A percentile compares a stretch with the other conserved stretches of the same genome.
Evolutionary conservation across 1,139 yeast species (phyloP).

Genomic region (Candida neerlandica): DNA sequence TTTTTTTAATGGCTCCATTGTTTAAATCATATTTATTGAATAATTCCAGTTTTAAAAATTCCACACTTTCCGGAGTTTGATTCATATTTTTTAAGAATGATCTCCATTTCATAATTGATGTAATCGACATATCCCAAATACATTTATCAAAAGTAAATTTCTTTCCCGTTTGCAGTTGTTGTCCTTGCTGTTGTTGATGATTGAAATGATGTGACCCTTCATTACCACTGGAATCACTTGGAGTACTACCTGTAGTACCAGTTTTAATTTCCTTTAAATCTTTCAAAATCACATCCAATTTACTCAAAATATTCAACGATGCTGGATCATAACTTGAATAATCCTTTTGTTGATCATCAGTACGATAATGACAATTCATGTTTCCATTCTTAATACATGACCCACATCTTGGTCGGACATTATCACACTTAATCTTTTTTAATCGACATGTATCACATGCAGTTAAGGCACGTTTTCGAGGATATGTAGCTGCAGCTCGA

Average conservation of each 20-base stretch:
- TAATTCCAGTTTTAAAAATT: slow-evolving; percentile 18
- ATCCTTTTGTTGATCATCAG: slow-evolving; percentile 32
- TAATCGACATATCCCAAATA: slow-evolving; percentile 46
- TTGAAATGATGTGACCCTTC: background rate
- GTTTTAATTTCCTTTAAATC: slow-evolving; percentile 26
- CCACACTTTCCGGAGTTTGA: slow-evolving; percentile 18
- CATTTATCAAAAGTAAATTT: slow-evolving; percentile 20
- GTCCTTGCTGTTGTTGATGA: background rate
- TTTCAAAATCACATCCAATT: slow-evolving; percentile 33
- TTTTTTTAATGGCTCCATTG: slow-evolving; percentile 7
- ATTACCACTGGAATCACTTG: background rate
- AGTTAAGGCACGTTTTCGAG: slow-evolving; percentile 44
- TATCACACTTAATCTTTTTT: slow-evolving; percentile 55
- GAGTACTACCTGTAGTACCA: background rate
- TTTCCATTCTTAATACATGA: slow-evolving; percentile 45
- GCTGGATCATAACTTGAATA: slow-evolving; percentile 29
- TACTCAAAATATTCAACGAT: slow-evolving; percentile 27
- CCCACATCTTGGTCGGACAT: slow-evolving; percentile 52
- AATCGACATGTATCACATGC: slow-evolving; percentile 53
- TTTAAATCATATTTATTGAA: slow-evolving; percentile 21
- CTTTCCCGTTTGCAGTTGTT: background rate
- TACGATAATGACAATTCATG: slow-evolving; percentile 33
- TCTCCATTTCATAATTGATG: slow-evolving; percentile 41
- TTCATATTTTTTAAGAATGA: slow-evolving; percentile 24
- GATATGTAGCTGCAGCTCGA: slow-evolving; percentile 19